Evolutionary conservation across 2,329 filamentous ascomycete genomes (phyloP), one percentile per base, ranked within the genome.

Genomic region (Graphilbum ipis-grandicollis): DNA sequence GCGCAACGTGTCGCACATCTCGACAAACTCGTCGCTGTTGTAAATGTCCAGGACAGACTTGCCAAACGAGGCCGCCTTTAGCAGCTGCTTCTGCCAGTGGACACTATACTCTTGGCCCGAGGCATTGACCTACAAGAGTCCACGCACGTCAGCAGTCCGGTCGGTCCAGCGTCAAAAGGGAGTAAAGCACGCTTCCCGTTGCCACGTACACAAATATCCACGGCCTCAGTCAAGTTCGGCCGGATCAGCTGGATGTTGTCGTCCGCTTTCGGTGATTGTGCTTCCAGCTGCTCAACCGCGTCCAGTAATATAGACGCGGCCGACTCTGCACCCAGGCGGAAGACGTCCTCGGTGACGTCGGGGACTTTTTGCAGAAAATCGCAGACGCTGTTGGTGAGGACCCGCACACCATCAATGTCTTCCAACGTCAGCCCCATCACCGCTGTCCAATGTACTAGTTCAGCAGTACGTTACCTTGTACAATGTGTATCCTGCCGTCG

Each of bases 31-130:
- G 50, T 98, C 90, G 51, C 86, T 94, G 56, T 90, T 94, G 58
- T 96, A 98, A 12, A 96, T 75, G 49, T 96, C 90, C 4, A 98
- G 68, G 0, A 96, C 90, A 0, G 90, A 96, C 55, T 98, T 98
- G 42, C 90, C 90, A 53, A 94, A 96, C 0, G 88, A 96, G 0
- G 90, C 90, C 6, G 90, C 90, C 53, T 92, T 92, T n/a, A 98
- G 66, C 1, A 98, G 65, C 47, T 92, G 75, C 53, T 96, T 98
- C 52, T 98, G 90, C 83, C 86, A 93, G 50, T 88, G 75, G 2
- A 79, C 65, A 48, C 77, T 83, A 52, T 85, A 94, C 54, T 98
- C 90, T 41, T 93, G 78, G 2, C 88, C 90, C 8, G 90, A 85
- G 28, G 90, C 90, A 52, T 82, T 84, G 42, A 98, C 43, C 44